Evolutionary conservation across 768 basidiomycete species (phyloP), one percentile per base, ranked within the genome.

Genomic region (Cubamyces sp.): DNA sequence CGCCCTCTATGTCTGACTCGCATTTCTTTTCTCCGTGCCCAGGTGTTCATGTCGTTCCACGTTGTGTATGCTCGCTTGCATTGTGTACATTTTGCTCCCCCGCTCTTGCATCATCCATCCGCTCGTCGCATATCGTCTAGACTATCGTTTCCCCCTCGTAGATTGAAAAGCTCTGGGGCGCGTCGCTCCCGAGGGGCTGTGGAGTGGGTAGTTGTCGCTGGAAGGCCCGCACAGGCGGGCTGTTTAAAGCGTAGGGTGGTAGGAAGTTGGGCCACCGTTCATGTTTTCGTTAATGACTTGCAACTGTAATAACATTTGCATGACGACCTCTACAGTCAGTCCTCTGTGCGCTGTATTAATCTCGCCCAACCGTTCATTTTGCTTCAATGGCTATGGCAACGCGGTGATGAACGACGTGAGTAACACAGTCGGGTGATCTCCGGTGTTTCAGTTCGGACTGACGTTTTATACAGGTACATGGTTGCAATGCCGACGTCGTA

Each of bases 221-320:
- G 42, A 45, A 40, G 25, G 40, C 40, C 40, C 57, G 49, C 49
- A 41, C 19, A 51, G 57, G 28, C 40, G 41, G 48, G 43, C 37
- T 34, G 42, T 40, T 28, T 50, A 43, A 4, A 25, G 39, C 37
- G 12, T 59, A 40, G 40, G 40, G 26, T 40, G 37, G 50, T 23
- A 49, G 52, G 62, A 48, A 55, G 57, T 34, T 19, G 34, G 52
- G 46, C 52, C 19, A 40, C 39, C 12, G 25, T 53, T 54, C 46
- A 51, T 45, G 52, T 54, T 43, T 28, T 54, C 53, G 53, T 18
- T 64, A 52, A 59, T 58, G 62, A 64, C 57, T 55, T 57, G 55
- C 55, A 62, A 39, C 21, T 61, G 59, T 61, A 55, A 49, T 43
- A 58, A 39, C 52, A 59, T 49, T 58, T 49, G 43, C 62, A 64